Base-by-base conservation (phyloP, 306 rosid species). In the Casuarina equisetifolia region DNA sequence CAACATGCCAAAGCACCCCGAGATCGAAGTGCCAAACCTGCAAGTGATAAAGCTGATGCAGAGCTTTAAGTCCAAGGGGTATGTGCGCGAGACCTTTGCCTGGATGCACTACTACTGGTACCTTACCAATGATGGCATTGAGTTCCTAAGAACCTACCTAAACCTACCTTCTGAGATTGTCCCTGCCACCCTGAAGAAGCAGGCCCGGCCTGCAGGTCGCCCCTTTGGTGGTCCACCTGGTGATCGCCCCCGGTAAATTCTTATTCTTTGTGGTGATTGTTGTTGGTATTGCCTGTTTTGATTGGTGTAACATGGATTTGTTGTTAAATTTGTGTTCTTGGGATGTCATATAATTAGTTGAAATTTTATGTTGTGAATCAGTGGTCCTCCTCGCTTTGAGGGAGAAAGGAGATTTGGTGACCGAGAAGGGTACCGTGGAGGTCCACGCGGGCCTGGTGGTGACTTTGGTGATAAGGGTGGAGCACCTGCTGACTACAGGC, bases 81-180 rank as follows among this genome's bases (percentile, higher is more conserved):
- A 81, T 6, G 89, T 88, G 48, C 83, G 86, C 1, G 88, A 85
- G 82, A 88, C 89, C 17, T 88, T 88, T 54, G 89, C 89, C 0
- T 88, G 91, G 89, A 88, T 88, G 91, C 86, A 88, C 55, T 85
- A 88, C 77, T 85, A 88, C 73, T 88, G 91, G 91, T 88, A 83
- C 77, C 84, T 83, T 16, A 88, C 89, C 4, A 88, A 88, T 46
- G 91, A 85, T 15, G 91, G 91, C 35, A 88, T 87, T 39, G 91
- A 87, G 82, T 85, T 84, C 69, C 55, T 87, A 61, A 87, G 90
- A 80, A 87, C 25, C 71, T 85, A 87, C 53, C 88, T 87, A 48
- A 87, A 87, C 62, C 87, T 87, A 1, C 88, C 90, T 2, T 84
- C 88, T 2, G 90, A 87, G 76, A 87, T 87, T 46, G 90, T 87